Percentiles rank a stretch among this genome's conserved stretches.
Conservation (phyloP, 208 protist species). For the Acanthamoeba castellanii region DNA sequence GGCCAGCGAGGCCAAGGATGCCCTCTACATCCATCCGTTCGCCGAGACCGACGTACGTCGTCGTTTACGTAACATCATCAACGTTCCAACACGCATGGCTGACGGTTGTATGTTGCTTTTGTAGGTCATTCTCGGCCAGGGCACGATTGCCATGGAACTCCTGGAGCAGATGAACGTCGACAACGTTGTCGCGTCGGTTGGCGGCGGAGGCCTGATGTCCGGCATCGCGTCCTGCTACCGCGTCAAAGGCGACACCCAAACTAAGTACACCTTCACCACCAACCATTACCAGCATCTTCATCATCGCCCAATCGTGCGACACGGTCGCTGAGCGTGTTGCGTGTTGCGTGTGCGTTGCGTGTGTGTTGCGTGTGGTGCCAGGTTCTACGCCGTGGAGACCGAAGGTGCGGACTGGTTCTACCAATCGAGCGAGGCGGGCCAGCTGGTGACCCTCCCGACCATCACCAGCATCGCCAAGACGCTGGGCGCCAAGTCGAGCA, state of each 20-base stretch:
- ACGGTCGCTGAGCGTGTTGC: background rate
- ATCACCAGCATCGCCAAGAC: constrained; percentile 63
- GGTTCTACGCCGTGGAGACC: constrained; percentile 27
- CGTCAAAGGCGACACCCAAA: background rate
- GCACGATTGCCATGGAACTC: constrained; percentile 41
- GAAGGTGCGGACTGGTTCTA: constrained; percentile 24
- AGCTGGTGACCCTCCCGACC: background rate
- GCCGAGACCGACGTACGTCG: constrained; percentile 23
- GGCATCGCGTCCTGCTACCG: constrained; percentile 36
- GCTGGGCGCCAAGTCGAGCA: constrained; percentile 18
- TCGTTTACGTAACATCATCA: background rate
- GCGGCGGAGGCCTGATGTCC: background rate
- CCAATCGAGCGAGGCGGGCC: background rate
- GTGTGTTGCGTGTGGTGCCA: background rate
- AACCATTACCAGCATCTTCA: no score
- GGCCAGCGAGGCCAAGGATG: background rate
- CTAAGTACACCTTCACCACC: background rate
- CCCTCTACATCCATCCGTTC: constrained; percentile 45
- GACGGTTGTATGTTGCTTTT: background rate
- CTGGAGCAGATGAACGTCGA: background rate
- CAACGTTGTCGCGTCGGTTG: background rate
- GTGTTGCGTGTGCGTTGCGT: no score
- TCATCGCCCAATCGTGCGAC: background rate
- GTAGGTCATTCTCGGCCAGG: constrained; percentile 43
- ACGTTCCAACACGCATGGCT: background rate